phyloP scores from a whole-genome alignment of 1,284 basidiomycete genomes.

The Cutaneotrichosporon sp. region DNA sequence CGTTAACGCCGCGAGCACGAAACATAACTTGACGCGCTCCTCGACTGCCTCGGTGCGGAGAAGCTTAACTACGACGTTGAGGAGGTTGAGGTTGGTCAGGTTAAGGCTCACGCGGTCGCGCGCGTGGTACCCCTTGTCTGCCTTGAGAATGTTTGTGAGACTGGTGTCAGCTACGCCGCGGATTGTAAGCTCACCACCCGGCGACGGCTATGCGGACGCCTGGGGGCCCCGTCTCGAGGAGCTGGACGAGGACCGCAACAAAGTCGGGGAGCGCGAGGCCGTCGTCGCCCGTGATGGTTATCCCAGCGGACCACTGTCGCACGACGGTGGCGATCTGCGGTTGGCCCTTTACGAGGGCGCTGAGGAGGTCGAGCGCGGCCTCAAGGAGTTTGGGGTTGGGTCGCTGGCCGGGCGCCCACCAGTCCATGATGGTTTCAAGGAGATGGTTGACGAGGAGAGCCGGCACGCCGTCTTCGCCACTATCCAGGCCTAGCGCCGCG shows the following conservation, averaged over 20 bases:
- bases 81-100: constrained; percentile 17
- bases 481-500: constrained; percentile 46
- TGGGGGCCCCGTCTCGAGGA: constrained; percentile 31
- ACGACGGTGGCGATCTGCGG: constrained; percentile 28
- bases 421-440: constrained; percentile 21
- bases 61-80: constrained; percentile 31
- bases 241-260: constrained; percentile 22
- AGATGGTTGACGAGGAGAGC: constrained; percentile 30
- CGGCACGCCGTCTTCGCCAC: constrained; percentile 7
- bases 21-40: constrained; percentile 54
- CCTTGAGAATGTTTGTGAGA: constrained; percentile 39
- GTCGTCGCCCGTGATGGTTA: constrained; percentile 6
- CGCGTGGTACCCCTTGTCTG: constrained; percentile 23
- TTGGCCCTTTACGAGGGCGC: constrained; percentile 64
- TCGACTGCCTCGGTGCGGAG: constrained; percentile 31
- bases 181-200: constrained; percentile 29
- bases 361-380: constrained; percentile 63
- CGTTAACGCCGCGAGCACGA: constrained; percentile 65
- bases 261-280: constrained; percentile 14
- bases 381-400: constrained; percentile 59
- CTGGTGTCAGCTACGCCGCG: constrained; percentile 15
- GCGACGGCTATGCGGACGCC: constrained; percentile 41
- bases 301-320: constrained; percentile 18
- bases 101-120: constrained; percentile 17
- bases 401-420: constrained; percentile 26